Base-by-base conservation (phyloP, 192 early-diverging fungal genomes). In the Entomortierella beljakovae region DNA sequence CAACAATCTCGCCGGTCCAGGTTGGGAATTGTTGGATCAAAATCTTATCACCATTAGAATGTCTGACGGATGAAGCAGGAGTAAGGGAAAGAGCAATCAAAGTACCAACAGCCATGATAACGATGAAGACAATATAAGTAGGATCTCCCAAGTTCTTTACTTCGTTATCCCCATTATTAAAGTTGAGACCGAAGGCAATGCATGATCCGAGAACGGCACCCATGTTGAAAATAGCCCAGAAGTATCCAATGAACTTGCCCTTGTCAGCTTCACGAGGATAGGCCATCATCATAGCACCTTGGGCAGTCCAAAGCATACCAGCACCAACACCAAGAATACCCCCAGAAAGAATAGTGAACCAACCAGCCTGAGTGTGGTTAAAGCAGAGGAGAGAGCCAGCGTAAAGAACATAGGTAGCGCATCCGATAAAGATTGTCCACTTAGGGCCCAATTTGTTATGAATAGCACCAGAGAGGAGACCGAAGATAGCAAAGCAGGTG, bases 201-300 rank as follows among this genome's bases (percentile, higher is more conserved):
- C 90, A 85, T 57, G 90, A 89, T 70, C 95, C 95, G 26, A 96
- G 61, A 64, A 93, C 88, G 35, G 90, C 95, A 58, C 95, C 95
- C 70, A 90, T 80, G 70, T 85, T 85, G 87, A 95, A 97, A 57
- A 95, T 91, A 64, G 90, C 85, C 95, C 95, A 97, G 88, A 97
- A 97, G 35, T 91, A 84, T 25, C 90, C 90, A 55, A 97, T 94
- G 81, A 85, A 94, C 64, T 85, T 88, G 40, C 92, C 94, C 84
- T 95, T 95, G 48, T 92, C 85, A n/a, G 88, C 72, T 70, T 95
- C 94, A 20, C 81, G 81, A 32, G 95, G 93, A 79, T 97, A 95
- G 57, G 95, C 90, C 72, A 94, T 86, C 91, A 94, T 93, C 69
- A 96, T 93, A 80, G 91, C 88, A 37, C 93, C 89, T 68, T 93